These are phyloP conservation scores for Suhomyces sp. DNA, from an alignment of 805 yeast species.

Conservation along the genomic window DNA sequence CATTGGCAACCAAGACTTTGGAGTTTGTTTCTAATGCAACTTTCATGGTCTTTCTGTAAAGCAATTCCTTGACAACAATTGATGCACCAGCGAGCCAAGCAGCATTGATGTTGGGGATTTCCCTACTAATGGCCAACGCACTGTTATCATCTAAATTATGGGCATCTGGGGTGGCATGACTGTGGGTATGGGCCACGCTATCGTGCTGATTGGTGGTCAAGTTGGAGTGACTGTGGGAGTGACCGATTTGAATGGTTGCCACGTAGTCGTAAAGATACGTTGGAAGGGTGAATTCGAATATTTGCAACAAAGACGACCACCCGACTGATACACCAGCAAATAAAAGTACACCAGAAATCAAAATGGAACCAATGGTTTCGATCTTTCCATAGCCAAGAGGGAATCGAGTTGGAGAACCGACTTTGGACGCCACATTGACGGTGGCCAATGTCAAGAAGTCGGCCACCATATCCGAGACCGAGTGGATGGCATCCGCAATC, in stretches of 20 bases:
- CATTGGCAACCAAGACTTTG: conserved; percentile 90
- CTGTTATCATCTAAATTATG: no score
- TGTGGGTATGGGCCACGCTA: conserved; percentile 13
- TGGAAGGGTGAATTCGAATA: conserved; percentile 68
- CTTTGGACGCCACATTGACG: conserved; percentile 67
- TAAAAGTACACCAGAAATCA: conserved; percentile 79
- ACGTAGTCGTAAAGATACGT: conserved; percentile 55
- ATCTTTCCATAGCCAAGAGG: conserved; percentile 93
- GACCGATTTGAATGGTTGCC: conserved; percentile 47
- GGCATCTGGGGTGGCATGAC: no score
- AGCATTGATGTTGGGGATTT: conserved; percentile 70
- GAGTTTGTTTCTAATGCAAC: conserved; percentile 79
- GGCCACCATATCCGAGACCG: conserved; percentile 84
- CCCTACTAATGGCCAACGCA: conserved; percentile 4
- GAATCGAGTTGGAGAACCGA: conserved; percentile 56
- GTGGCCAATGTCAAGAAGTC: conserved; percentile 89
- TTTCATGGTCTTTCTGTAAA: conserved; percentile 77
- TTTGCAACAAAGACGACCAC: conserved; percentile 72
- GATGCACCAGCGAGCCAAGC: conserved; percentile 96
- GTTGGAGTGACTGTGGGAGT: conserved; percentile 51
- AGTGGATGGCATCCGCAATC: conserved; percentile 92
- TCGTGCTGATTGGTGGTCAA: conserved; percentile 5
- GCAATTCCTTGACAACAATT: conserved; percentile 82
- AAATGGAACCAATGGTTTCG: conserved; percentile 87
- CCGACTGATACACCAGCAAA: conserved; percentile 91